Evolutionary conservation across 2,329 filamentous ascomycete species (phyloP).

Genomic region (Pezicula radicicola): DNA sequence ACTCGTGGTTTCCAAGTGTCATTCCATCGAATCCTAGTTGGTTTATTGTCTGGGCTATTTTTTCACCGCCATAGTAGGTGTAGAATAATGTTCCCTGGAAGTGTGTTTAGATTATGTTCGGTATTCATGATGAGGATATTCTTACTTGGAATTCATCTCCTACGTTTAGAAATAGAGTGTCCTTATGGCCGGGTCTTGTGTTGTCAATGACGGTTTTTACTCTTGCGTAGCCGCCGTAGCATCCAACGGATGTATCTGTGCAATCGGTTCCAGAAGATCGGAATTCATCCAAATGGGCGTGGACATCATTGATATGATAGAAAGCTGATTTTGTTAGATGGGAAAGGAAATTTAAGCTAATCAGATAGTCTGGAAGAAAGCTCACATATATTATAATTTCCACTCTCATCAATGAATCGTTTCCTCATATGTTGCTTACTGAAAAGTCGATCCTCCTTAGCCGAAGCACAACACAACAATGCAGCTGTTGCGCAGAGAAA

Average conservation of each 20-base stretch:
- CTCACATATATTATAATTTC: conserved; percentile 49
- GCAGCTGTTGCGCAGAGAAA: neutral
- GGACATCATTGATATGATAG: conserved; percentile 69
- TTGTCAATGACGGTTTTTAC: conserved; percentile 59
- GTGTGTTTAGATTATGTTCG: neutral
- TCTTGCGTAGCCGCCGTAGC: conserved; percentile 62
- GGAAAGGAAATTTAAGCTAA: neutral
- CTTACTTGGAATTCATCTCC: conserved; percentile 58
- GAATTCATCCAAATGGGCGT: conserved; percentile 64
- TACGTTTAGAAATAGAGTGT: conserved; percentile 61
- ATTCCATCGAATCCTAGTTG: conserved; percentile 65
- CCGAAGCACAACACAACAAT: neutral
- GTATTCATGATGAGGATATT: neutral
- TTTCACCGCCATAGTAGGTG: conserved; percentile 63
- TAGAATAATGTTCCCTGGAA: conserved; percentile 64
- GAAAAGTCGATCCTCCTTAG: conserved; percentile 43
- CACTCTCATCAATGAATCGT: conserved; percentile 44
- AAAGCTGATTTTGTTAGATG: conserved; percentile 39
- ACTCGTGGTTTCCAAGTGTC: conserved; percentile 67
- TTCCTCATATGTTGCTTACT: conserved; percentile 43
- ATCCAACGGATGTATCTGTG: conserved; percentile 50
- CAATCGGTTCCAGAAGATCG: conserved; percentile 60
- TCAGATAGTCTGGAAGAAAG: neutral
- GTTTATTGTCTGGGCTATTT: conserved; percentile 65
- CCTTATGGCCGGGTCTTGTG: conserved; percentile 52